phyloP scores from a whole-genome alignment of 83 land plant species.

The Larix sibirica region DNA sequence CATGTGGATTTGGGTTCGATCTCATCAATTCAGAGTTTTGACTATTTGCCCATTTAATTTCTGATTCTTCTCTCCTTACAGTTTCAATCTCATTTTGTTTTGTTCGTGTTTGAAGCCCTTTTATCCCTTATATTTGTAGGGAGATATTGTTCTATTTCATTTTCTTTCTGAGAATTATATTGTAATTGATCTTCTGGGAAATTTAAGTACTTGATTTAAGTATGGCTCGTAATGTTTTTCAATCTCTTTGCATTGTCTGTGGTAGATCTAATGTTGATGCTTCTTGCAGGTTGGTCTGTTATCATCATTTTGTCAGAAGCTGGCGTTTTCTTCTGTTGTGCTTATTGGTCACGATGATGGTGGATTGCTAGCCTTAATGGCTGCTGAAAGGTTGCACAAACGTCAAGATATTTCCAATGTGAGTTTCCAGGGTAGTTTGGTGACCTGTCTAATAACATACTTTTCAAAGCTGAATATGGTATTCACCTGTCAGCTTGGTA shows the following conservation, averaged over 20 bases:
- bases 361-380: conserved; percentile 41
- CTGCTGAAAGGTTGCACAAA: conserved; percentile 28
- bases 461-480: background rate
- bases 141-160: background rate
- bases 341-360: conserved; percentile 44
- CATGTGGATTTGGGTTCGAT: background rate
- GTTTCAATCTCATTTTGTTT: background rate
- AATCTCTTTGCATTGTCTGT: background rate
- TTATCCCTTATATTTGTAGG: background rate
- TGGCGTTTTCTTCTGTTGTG: conserved; percentile 30
- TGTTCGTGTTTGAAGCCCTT: background rate
- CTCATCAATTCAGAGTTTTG: background rate
- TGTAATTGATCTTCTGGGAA: background rate
- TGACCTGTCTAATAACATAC: background rate
- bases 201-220: background rate
- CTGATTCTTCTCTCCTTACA: background rate
- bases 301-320: conserved; percentile 32
- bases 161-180: background rate
- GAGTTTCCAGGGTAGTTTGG: background rate
- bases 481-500: background rate
- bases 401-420: conserved; percentile 24
- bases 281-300: conserved; percentile 35
- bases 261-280: background rate
- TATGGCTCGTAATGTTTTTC: background rate
- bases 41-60: background rate